Conservation (phyloP, 2,329 filamentous ascomycete species). For the Bipolaris bicolor region DNA sequence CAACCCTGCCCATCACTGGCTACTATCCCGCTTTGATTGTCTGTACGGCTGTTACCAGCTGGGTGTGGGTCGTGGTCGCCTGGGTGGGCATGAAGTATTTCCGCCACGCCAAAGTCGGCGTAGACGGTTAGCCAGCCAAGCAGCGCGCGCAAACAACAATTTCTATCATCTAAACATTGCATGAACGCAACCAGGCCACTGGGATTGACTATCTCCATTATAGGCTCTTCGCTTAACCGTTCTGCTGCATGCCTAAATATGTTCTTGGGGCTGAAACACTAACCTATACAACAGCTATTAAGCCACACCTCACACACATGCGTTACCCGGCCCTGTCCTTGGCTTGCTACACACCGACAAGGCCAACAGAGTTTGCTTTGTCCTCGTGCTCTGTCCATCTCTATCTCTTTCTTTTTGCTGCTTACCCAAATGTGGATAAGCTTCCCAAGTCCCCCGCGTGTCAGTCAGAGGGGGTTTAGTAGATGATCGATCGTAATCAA, state of each 20-base stretch:
- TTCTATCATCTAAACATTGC: constrained; percentile 13
- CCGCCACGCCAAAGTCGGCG: constrained; percentile 87
- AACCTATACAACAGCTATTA: constrained; percentile 34
- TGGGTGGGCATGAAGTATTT: constrained; percentile 99
- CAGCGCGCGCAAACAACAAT: constrained; percentile 14
- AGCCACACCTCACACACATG: constrained; percentile 18
- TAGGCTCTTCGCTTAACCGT: constrained; percentile 31
- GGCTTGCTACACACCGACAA: background rate
- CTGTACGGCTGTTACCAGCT: constrained; percentile 93
- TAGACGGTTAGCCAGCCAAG: constrained; percentile 50
- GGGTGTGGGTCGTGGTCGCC: constrained; percentile 97
- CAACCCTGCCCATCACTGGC: constrained; percentile 90
- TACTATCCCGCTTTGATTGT: constrained; percentile 97
- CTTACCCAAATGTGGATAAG: constrained; percentile 8
- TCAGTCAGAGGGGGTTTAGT: background rate
- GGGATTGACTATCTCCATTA: constrained; percentile 27
- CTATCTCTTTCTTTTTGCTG: background rate
- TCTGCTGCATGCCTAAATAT: constrained; percentile 39
- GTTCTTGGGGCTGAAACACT: constrained; percentile 42
- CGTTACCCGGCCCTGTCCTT: constrained; percentile 8
- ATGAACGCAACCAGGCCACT: constrained; percentile 15
- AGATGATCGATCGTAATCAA: constrained; percentile 10
- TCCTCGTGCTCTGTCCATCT: constrained; percentile 6
- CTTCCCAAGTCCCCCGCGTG: background rate
- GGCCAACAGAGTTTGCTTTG: constrained; percentile 10